Evolutionary conservation across 305 asterid genomes (phyloP), one percentile per base, ranked within the genome.

Genomic region (Solanum hybrid): DNA sequence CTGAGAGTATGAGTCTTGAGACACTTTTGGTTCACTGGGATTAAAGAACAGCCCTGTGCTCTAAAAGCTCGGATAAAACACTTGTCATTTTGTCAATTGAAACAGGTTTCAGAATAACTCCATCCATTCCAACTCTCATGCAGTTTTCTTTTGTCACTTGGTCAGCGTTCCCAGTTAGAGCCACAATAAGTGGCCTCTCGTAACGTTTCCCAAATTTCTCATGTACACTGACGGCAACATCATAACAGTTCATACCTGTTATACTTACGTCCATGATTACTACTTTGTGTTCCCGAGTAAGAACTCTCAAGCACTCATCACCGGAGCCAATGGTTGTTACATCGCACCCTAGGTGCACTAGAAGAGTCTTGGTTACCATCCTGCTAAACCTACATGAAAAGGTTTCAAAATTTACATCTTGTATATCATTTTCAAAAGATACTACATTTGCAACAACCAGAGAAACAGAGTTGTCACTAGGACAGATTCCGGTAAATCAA

Each of bases 1-100:
- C 31, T 24, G 3, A 11, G 87, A 24, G 68, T 13, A 70, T 6
- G 31, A 45, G 38, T 10, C 29, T 83, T 10, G 88, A 7, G 6
- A 26, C 31, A 9, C 14, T 33, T 45, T 1, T n/a, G 68, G 33
- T 80, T 37, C 33, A 88, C 87, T 93, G 89, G 77, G 95, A 87
- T 38, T 94, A 96, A 79, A 92, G 93, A 10, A 95, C 86, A 87
- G 92, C 92, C 9, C 98, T 95, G 45, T 93, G 98, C 87, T 97
- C 98, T 82, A 98, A 72, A 91, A 98, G 96, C 88, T 95, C 97
- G 3, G 98, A 95, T 22, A 98, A 91, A 38, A 94, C 95, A 81
- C 94, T 95, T 91, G 97, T 95, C 99, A 98, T 97, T 94, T 94
- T 96, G 89, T 97, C 98, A 13, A 98, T 94, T 3, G 99, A 96